Evolutionary conservation across 192 early-diverging fungal genomes (phyloP).

Genomic region (Entomortierella lignicola): DNA sequence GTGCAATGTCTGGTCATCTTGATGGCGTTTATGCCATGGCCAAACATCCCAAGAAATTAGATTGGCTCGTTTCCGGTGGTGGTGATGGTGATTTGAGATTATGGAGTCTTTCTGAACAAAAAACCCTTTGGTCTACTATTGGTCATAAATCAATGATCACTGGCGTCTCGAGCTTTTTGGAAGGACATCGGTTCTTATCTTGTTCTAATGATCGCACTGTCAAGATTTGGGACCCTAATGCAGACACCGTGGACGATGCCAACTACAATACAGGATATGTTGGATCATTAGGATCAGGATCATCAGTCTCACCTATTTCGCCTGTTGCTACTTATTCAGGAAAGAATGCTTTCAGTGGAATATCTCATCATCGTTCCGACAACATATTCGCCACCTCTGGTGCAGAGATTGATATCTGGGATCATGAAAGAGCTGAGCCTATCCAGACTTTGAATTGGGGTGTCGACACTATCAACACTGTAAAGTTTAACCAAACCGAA

Average conservation of each 20-base stretch:
- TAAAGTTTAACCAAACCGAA: conserved; percentile 98
- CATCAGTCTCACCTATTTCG: conserved; percentile 1
- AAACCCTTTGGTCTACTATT: conserved; percentile 79
- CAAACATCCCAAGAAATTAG: conserved; percentile 91
- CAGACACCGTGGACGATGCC: conserved; percentile 1
- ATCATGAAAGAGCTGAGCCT: conserved; percentile 87
- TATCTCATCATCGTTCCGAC: conserved; percentile 92
- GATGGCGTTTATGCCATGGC: conserved; percentile 97
- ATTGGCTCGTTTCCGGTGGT: conserved; percentile 86
- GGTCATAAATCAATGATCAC: conserved; percentile 91
- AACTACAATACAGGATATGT: background rate
- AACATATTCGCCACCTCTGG: conserved; percentile 91
- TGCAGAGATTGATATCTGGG: conserved; percentile 92
- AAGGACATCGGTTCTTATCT: conserved; percentile 81
- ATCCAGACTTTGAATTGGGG: conserved; percentile 90
- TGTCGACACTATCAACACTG: conserved; percentile 92
- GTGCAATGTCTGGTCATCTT: conserved; percentile 87
- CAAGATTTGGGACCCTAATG: conserved; percentile 88
- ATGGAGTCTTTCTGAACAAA: conserved; percentile 86
- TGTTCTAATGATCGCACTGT: conserved; percentile 94
- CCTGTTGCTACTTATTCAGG: conserved; percentile 84
- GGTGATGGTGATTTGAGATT: conserved; percentile 96
- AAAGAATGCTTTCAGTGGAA: conserved; percentile 81
- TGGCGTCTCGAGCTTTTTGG: conserved; percentile 81
- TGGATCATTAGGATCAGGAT: background rate